Base-by-base conservation (phyloP, 2,329 filamentous ascomycete species). In the Arthrobotrys conoides region DNA sequence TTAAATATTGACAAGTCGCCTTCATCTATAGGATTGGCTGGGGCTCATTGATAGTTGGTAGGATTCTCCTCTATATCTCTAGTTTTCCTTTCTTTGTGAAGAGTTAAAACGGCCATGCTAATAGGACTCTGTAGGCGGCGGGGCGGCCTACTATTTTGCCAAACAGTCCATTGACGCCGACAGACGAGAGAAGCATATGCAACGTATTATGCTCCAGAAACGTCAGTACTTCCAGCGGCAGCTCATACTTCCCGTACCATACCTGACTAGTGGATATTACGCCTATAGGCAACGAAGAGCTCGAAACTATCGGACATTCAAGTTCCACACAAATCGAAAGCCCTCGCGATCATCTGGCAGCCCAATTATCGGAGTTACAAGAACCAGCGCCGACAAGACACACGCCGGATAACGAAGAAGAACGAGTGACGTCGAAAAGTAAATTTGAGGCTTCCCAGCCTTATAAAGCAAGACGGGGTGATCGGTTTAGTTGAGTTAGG, bases 141-240 rank as follows among this genome's bases (percentile, higher is more conserved):
- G 90, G 81, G 93, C 91, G 80, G 94, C 95, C 83, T 99, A 98
- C 88, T 94, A 93, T 87, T 97, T 97, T 84, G 96, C 96, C 80
- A 99, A 99, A 88, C 89, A 90, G 83, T 91, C 91, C 84, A 97
- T 99, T 88, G 97, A 97, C 84, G 92, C 92, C 82, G 94, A 97
- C 85, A 92, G 95, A 80, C 88, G 89, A 79, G 87, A 89, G 78
- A 90, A 93, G 82, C 89, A 92, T 81, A 89, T 92, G 82, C 90
- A 92, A 79, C 88, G 87, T 75, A 88, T 88, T 70, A 86, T 89
- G 82, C 91, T 91, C 86, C 91, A 88, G 86, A 88, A 88, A 82
- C 82, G 70, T 80, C 59, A 24, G 77, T 72, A 24, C 12, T 65
- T 59, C 18, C 14, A 41, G 6, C 12, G 12, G 33, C 10, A 8